Percentiles rank a stretch among this genome's conserved stretches.
Evolutionary conservation across 169 alveolate species (phyloP).

Genomic region (Babesia sp.): DNA sequence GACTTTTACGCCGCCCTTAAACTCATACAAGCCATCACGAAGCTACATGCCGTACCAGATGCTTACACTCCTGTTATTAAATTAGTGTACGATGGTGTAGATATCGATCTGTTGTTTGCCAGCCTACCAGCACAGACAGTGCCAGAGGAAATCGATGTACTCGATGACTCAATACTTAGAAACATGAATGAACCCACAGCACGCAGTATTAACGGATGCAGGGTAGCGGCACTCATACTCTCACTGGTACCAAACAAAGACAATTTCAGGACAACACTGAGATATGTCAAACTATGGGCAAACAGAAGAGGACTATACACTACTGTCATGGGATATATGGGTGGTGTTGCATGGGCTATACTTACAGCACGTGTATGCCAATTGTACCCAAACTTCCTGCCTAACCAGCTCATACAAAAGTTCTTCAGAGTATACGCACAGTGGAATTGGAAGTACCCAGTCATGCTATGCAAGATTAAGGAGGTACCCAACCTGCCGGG

Average conservation of each 20-base stretch:
- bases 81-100: constrained; percentile 90
- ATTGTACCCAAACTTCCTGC: constrained; percentile 90
- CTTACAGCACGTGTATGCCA: constrained; percentile 96
- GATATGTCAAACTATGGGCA: constrained; percentile 97
- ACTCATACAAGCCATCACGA: constrained; percentile 87
- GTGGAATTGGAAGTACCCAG: constrained; percentile 90
- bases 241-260: constrained; percentile 91
- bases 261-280: constrained; percentile 89
- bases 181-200: constrained; percentile 88
- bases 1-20: constrained; percentile 87
- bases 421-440: constrained; percentile 90
- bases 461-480: constrained; percentile 85
- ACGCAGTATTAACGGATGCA: constrained; percentile 89
- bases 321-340: constrained; percentile 95
- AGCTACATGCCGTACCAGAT: constrained; percentile 92
- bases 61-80: constrained; percentile 97
- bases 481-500: constrained; percentile 84
- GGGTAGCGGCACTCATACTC: constrained; percentile 94
- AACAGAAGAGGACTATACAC: constrained; percentile 96
- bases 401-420: constrained; percentile 88
- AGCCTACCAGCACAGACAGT: constrained; percentile 84
- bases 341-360: constrained; percentile 99
- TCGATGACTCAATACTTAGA: constrained; percentile 82
- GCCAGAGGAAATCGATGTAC: constrained; percentile 76
- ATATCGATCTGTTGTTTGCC: constrained; percentile 96